A percentile compares a stretch with the other conserved stretches of the same genome.
phyloP scores from a whole-genome alignment of 2,329 filamentous ascomycete genomes.

The Laburnicola sp. region DNA sequence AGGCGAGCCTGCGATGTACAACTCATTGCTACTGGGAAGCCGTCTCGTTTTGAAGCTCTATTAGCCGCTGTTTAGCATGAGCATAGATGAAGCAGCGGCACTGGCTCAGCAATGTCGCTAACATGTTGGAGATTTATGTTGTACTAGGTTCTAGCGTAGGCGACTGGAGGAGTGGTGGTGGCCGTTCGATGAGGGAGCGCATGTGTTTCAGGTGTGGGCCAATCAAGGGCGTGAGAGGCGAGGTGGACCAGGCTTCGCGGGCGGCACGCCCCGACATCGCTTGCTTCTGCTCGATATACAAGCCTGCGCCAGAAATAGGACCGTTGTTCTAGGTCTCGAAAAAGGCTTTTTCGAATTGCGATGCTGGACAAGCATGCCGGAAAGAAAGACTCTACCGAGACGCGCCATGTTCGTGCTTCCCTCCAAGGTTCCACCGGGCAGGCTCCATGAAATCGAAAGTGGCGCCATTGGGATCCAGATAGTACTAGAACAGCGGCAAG shows the following conservation, averaged over 20 bases:
- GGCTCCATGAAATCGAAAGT: no score
- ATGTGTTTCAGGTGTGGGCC: conserved; percentile 33
- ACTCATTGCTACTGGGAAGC: conserved; percentile 31
- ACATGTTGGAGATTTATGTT: conserved; percentile 27
- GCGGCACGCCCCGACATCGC: not conserved
- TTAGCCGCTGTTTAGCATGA: conserved; percentile 46
- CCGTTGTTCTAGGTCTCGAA: not conserved
- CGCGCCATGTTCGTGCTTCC: no score
- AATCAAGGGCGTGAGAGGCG: conserved; percentile 20
- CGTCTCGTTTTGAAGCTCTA: conserved; percentile 43
- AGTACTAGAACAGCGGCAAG: no score
- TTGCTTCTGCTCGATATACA: conserved; percentile 1
- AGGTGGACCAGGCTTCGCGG: not conserved
- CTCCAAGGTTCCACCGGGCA: no score
- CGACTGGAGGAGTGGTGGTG: conserved; percentile 37
- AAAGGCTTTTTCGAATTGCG: not conserved
- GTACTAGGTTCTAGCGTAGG: conserved; percentile 18
- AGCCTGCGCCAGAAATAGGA: conserved; percentile 4
- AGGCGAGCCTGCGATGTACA: conserved; percentile 25
- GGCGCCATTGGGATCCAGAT: no score
- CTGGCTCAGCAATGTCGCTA: conserved; percentile 37
- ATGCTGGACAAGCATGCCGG: no score
- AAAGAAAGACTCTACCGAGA: no score
- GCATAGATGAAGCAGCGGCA: conserved; percentile 31
- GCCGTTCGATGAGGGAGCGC: conserved; percentile 20